Base-by-base conservation (phyloP, 306 rosid genomes). In the Morella rubra region DNA sequence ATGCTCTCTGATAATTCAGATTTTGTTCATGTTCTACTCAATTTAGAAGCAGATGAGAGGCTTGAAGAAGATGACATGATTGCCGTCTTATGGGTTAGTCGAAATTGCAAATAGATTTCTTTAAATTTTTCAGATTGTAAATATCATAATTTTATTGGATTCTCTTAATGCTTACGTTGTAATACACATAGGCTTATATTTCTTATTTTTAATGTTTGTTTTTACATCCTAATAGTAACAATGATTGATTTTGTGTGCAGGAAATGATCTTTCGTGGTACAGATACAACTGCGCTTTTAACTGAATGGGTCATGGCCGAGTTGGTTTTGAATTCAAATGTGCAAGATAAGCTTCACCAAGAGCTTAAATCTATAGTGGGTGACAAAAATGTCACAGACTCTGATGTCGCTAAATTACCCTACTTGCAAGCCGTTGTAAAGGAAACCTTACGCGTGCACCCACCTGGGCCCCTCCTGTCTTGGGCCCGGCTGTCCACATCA, bases 251-350 rank as follows among this genome's bases (percentile, higher is more conserved):
- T 45, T 6, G 0, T 15, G 1, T 61, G 76, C 78, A 84, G 89
- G 86, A 86, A 81, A 86, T 86, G 89, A 82, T 86, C 73, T 86
- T 86, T 58, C 85, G 86, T 58, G 89, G 89, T 20, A 86, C 89
- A 0, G 86, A 86, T 55, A 86, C 89, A n/a, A 77, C 81, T 1
- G 89, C 86, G 10, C 86, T 86, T 70, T 61, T 86, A 37, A 83
- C 85, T 0, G 89, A 86, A 66, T 80, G 89, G 89, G 67, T 81
- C 52, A 80, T 86, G 85, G 89, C 86, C 0, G 86, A 83, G 74
- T 78, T 86, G 24, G 67, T 86, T 9, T 32, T 86, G 74, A 86
- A 86, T 74, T 51, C 56, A 74, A 6, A 74, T 12, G 47, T 86
- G 19, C 89, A 86, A 18, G 46, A 58, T 13, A 77, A 69, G 79